A percentile compares a stretch with the other conserved stretches of the same genome.
Evolutionary conservation across 352 stramenopile genomes (phyloP).

Genomic region (Lagenidium giganteum): DNA sequence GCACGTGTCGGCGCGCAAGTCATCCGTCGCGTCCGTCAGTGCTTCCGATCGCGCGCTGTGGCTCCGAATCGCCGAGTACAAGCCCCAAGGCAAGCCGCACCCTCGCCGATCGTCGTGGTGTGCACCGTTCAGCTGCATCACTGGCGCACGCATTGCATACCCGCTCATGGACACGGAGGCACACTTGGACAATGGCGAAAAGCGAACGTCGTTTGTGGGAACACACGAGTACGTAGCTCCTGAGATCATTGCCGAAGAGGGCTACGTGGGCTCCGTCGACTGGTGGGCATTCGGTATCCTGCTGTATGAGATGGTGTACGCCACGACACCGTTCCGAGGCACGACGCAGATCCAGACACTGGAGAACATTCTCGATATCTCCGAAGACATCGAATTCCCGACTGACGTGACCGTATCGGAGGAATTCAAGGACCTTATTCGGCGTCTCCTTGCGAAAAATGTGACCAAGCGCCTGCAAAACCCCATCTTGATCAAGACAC

Average conservation of each 20-base stretch:
- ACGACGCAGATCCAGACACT: slow-evolving; percentile 36
- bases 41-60: slow-evolving; percentile 13
- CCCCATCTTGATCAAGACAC: slow-evolving; percentile 87
- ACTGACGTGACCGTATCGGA: slow-evolving; percentile 48
- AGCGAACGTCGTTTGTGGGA: slow-evolving; percentile 44
- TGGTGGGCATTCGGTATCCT: slow-evolving; percentile 67
- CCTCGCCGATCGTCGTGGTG: slow-evolving; percentile 14
- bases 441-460: slow-evolving; percentile 25
- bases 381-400: slow-evolving; percentile 42
- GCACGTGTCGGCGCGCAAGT: too few relatives aligned
- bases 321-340: slow-evolving; percentile 43
- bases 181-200: slow-evolving; percentile 31
- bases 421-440: slow-evolving; percentile 75
- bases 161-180: slow-evolving; percentile 49
- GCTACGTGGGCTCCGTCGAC: slow-evolving; percentile 54
- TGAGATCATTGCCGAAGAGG: slow-evolving; percentile 55
- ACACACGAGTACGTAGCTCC: slow-evolving; percentile 65
- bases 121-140: too few relatives aligned
- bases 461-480: slow-evolving; percentile 77
- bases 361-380: slow-evolving; percentile 41
- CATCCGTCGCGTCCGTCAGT: too few relatives aligned
- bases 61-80: slow-evolving; percentile 15
- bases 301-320: slow-evolving; percentile 59
- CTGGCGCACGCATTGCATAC: slow-evolving; percentile 18
- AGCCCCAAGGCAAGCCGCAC: not conserved